Base-by-base conservation (phyloP, 2,329 filamentous ascomycete species). In the Bipolaris bicolor region DNA sequence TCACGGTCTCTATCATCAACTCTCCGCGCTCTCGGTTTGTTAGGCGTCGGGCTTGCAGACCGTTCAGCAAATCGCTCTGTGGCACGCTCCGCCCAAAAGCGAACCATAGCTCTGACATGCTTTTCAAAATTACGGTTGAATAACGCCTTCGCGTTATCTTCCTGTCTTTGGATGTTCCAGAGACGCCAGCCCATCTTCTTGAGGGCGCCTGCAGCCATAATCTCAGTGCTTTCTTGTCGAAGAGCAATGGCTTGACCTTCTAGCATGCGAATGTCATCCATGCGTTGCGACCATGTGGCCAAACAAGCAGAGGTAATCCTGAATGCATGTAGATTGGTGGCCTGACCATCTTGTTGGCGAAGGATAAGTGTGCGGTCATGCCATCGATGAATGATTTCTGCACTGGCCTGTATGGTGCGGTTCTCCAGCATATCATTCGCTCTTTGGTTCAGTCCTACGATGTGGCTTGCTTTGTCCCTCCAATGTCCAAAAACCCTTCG, bases 141-240 rank as follows among this genome's bases (percentile, higher is more conserved):
- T 61, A 87, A 74, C 6, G 83, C 82, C 34, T 82, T 76, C 0
- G 84, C 83, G 39, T 79, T 84, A 55, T 86, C 80, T 9, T 78
- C 71, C 22, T 79, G 79, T 49, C 81, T 80, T 22, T 78, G 77
- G 4, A 84, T 74, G 39, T 85, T 83, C 73, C 87, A 87, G 2
- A 84, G 75, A 7, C 80, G 80, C 73, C 86, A 83, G 51, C 83
- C 84, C n/a, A 87, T 73, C 64, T 81, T 84, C 67, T 83, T 84
- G 55, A 87, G 74, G 22, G 78, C 78, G 13, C 74, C 75, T 10
- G 78, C 77, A 13, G 83, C 81, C 3, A 80, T 72, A 22, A 78
- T 73, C 11, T 83, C 78, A 4, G 81, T 73, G 40, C 79, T 80
- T 55, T 82, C 76, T 24, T 80, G 78, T 49, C 79, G 69, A 34